These are phyloP conservation scores for Plasmodium knowlesi DNA, from an alignment of 169 alveolate genomes.

Conservation along the genomic window DNA sequence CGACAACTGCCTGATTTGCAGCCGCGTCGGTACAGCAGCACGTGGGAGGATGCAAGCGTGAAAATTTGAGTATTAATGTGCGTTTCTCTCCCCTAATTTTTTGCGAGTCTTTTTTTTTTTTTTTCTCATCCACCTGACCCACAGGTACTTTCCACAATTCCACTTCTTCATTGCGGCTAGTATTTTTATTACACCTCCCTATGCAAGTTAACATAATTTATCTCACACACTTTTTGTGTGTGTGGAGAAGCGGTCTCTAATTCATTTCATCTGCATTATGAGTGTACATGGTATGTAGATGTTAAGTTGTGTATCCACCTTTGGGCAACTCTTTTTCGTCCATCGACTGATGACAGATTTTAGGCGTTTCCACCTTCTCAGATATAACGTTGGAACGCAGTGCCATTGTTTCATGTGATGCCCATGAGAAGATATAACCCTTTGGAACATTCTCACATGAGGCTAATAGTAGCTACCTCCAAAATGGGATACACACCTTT, in stretches of 20 bases:
- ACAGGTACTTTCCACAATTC: neutral
- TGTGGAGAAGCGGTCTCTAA: neutral
- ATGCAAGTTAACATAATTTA: neutral
- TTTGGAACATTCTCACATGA: neutral
- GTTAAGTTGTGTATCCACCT: neutral
- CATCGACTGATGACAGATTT: neutral
- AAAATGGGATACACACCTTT: neutral
- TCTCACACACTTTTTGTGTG: neutral
- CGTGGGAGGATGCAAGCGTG: neutral
- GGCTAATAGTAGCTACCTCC: neutral
- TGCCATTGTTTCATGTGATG: neutral
- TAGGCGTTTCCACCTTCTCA: neutral
- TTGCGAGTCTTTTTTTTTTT: neutral
- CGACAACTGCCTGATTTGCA: neutral
- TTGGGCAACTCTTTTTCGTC: neutral
- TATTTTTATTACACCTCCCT: neutral
- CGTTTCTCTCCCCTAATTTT: neutral
- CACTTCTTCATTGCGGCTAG: neutral
- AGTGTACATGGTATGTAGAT: neutral
- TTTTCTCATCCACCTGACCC: neutral
- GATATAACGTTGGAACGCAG: neutral
- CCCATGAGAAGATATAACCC: neutral
- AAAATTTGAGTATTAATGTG: neutral
- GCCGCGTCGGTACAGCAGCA: neutral
- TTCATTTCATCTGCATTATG: neutral